Evolutionary conservation across 2,329 filamentous ascomycete species (phyloP), one percentile per base, ranked within the genome.

Genomic region (Byssothecium circinans): DNA sequence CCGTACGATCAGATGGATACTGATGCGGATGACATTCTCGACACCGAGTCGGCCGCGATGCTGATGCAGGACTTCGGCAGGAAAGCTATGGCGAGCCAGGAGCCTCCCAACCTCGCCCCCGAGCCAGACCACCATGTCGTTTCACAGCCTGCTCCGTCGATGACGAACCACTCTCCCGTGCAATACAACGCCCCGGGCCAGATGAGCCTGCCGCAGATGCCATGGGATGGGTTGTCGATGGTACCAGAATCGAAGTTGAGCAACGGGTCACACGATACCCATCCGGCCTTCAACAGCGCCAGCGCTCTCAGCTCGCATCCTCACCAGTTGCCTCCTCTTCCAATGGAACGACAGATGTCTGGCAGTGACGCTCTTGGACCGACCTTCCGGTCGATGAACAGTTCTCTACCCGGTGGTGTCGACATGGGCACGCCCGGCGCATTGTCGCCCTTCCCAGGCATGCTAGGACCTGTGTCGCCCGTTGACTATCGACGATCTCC

Each of bases 31-130:
- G 87, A 86, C 70, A 87, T 92, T 75, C 91, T 96, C 68, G 94
- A 96, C 71, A 88, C 96, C 67, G 92, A 99, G 80, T 91, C 92
- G 63, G 94, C 94, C 61, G 94, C 94, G 61, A 96, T 97, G 90
- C 84, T 99, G 72, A 95, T 99, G 78, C 94, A 92, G 69, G 91
- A 97, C 76, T 87, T 97, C 69, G 92, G 96, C 76, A 91, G 96
- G 78, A 96, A 96, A 79, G 91, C 86, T 64, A 92, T 91, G 74
- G 86, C 83, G 49, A 79, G 84, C 84, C 62, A 89, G 84, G 76
- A 79, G 69, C 29, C 29, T 5, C 68, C 73, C 60, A 78, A 80
- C 66, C 76, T 73, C 71, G 78, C 72, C 62, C 71, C 77, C 53
- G 75, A 79, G 61, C 74, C 72, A 67, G 75, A 80, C 25, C 81